Conservation (phyloP, 768 basidiomycete genomes). For the Trametopsis cervina region DNA sequence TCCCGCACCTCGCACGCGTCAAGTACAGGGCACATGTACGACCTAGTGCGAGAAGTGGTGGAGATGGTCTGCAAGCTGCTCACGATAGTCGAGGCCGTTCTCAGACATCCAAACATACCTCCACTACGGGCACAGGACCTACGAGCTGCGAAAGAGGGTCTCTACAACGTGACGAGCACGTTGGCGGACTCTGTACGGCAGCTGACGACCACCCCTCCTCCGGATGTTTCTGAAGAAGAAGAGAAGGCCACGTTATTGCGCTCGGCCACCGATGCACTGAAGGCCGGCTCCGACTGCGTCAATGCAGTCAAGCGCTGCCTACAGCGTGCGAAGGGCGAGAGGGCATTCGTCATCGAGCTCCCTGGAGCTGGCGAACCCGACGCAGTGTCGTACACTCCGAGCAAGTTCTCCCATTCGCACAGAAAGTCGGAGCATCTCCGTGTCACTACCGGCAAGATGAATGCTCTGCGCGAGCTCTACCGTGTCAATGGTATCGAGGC, state of each 20-base stretch:
- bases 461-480: constrained; percentile 31
- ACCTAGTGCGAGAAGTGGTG: constrained; percentile 90
- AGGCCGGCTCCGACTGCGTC: constrained; percentile 85
- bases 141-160: constrained; percentile 63
- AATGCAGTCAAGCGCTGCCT: constrained; percentile 80
- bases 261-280: constrained; percentile 83
- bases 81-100: constrained; percentile 85
- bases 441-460: constrained; percentile 17
- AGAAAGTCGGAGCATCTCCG: constrained; percentile 2
- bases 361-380: constrained; percentile 43
- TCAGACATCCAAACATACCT: constrained; percentile 66
- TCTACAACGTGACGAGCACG: constrained; percentile 81
- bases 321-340: constrained; percentile 52
- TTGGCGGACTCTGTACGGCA: constrained; percentile 83
- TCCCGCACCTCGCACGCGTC: constrained; percentile 86
- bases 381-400: constrained; percentile 38
- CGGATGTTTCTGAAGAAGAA: constrained; percentile 63
- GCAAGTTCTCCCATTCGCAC: constrained; percentile 34
- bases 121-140: constrained; percentile 57
- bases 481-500: constrained; percentile 28
- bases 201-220: constrained; percentile 48
- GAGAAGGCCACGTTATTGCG: constrained; percentile 74
- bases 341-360: constrained; percentile 58
- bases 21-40: constrained; percentile 89
- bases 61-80: constrained; percentile 90